Base-by-base conservation (phyloP, 2,329 filamentous ascomycete species). In the Ophiostoma sp. region DNA sequence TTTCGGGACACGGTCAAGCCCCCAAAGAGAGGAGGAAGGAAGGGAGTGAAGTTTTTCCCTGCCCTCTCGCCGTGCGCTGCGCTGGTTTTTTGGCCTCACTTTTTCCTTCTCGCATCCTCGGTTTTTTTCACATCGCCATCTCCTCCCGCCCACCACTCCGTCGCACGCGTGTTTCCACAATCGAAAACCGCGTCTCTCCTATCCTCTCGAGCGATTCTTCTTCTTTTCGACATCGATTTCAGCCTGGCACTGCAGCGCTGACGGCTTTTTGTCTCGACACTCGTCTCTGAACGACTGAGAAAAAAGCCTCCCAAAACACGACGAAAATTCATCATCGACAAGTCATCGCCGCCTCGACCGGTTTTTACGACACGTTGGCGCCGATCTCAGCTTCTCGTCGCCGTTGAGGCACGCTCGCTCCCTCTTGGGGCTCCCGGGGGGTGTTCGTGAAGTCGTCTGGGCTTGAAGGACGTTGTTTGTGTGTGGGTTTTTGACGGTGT, bases 181-280 rank as follows among this genome's bases (percentile, higher is more conserved):
- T 85, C 84, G 83, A 81, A 82, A 83, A 84, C 84, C 87, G 87
- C 85, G 85, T 85, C 86, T 82, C 82, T 81, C 83, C 84, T 84
- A 83, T 82, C 81, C 82, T 55, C 55, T 15, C 72, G 61, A 36
- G 59, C 45, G 48, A 57, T 71, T 63, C 33, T 9, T 42, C 39
- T 69, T 66, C 63, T 63, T 75, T 70, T 71, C 70, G 69, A 64
- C 36, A 36, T 36, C 25, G 76, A 74, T 74, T 77, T 78, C 79
- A 79, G 33, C 63, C 59, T 68, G 64, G 25, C 28, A 48, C 31
- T 22, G 7, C 61, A 22, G 31, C 31, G 36, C 69, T 57, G 70
- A 42, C n/a, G 25, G 57, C 33, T 55, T 63, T 50, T 63, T 71
- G 28, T 69, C 66, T 50, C 55, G 28, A 28, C 8, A 19, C 22